These are phyloP conservation scores for Spathaspora girioi DNA, from an alignment of 805 yeast species.

Conservation along the genomic window DNA sequence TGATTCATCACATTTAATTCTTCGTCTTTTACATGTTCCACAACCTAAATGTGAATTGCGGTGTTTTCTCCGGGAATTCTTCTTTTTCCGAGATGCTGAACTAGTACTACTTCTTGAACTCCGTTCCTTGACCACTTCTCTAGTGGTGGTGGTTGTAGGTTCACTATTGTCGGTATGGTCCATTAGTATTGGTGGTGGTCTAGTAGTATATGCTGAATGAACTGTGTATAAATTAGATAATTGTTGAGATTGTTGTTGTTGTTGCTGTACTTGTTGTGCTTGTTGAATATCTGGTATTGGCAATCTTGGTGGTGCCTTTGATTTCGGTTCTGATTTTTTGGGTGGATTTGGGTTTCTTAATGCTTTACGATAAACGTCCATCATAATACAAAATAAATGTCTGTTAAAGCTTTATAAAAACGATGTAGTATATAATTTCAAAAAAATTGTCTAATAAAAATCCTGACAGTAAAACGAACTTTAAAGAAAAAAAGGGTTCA, in stretches of 20 bases:
- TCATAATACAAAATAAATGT: not conserved
- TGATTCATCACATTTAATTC: slow-evolving; percentile 51
- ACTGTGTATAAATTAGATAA: not conserved
- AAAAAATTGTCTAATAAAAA: not conserved
- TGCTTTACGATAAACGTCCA: slow-evolving; percentile 26
- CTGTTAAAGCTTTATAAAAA: not conserved
- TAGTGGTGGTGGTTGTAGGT: not conserved
- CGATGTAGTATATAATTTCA: not conserved
- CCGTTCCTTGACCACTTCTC: slow-evolving; percentile 4
- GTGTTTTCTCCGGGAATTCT: slow-evolving; percentile 54
- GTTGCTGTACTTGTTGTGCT: slow-evolving; percentile 5
- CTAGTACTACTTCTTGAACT: slow-evolving; percentile 1
- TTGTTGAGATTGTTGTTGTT: not conserved
- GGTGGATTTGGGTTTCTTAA: slow-evolving; percentile 38
- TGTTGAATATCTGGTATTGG: slow-evolving; percentile 6
- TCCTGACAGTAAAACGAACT: not conserved
- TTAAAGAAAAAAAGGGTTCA: not conserved
- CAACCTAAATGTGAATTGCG: slow-evolving; percentile 75
- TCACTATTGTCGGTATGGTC: not conserved
- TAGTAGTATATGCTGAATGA: slow-evolving; percentile 5
- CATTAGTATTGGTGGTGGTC: slow-evolving; percentile 3
- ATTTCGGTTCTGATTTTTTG: slow-evolving; percentile 10
- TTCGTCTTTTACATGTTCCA: slow-evolving; percentile 51
- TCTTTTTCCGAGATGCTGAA: slow-evolving; percentile 22
- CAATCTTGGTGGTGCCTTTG: not conserved